Percentiles rank a stretch among this genome's conserved stretches.
Conservation (phyloP, 352 stramenopile genomes). For the Globisporangium cylindrosporum region DNA sequence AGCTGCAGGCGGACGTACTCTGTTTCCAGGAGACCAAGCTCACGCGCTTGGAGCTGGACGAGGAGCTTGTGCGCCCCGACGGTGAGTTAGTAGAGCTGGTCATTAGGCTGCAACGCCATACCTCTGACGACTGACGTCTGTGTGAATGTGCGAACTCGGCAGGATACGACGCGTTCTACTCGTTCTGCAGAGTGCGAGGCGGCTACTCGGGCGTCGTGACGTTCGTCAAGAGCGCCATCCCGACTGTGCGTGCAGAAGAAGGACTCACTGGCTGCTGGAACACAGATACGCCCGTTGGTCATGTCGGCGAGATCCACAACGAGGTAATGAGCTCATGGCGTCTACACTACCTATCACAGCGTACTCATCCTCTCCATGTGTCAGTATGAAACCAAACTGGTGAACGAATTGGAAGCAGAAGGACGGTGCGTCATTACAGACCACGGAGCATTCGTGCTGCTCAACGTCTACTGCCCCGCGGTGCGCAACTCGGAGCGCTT, state of each 20-base stretch:
- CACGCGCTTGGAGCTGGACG: slow-evolving; percentile 76
- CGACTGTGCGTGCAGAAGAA: slow-evolving; percentile 66
- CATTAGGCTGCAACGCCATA: neutral
- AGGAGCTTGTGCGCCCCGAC: slow-evolving; percentile 64
- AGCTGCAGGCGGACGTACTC: slow-evolving; percentile 63
- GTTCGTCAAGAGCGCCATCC: slow-evolving; percentile 49
- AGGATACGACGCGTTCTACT: slow-evolving; percentile 85
- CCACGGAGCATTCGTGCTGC: slow-evolving; percentile 82
- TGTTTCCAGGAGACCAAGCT: slow-evolving; percentile 88
- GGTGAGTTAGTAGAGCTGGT: slow-evolving; percentile 21
- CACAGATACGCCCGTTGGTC: slow-evolving; percentile 55
- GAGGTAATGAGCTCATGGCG: slow-evolving; percentile 29
- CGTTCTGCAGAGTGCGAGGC: slow-evolving; percentile 58
- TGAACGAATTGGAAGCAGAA: slow-evolving; percentile 72
- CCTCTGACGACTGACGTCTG: neutral
- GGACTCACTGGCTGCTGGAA: slow-evolving; percentile 60
- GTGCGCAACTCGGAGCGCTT: slow-evolving; percentile 62
- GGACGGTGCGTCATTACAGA: slow-evolving; percentile 87
- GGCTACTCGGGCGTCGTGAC: slow-evolving; percentile 84
- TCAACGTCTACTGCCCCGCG: slow-evolving; percentile 90
- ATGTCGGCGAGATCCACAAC: slow-evolving; percentile 42
- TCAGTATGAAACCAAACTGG: slow-evolving; percentile 48
- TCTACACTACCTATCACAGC: neutral
- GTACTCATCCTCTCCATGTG: neutral
- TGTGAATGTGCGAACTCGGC: slow-evolving; percentile 3